phyloP scores from a whole-genome alignment of 2,329 filamentous ascomycete species.

The Cytospora leucostoma region DNA sequence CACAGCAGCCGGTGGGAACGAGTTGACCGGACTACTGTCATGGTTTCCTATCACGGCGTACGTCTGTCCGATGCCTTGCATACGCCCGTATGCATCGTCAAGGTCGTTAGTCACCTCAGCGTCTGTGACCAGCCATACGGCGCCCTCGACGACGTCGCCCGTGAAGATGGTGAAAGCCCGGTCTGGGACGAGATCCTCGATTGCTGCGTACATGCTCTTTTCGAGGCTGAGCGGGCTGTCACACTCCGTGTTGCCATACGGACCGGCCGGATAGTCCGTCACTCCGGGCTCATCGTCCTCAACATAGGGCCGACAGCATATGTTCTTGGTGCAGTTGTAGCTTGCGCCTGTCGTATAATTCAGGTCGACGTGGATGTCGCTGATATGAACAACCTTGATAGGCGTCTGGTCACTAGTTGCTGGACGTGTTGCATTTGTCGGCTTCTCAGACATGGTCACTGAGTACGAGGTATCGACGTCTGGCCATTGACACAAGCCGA shows the following conservation, averaged over 20 bases:
- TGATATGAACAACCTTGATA: conserved; percentile 59
- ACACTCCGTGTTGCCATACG: conserved; percentile 55
- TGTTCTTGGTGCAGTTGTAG: conserved; percentile 58
- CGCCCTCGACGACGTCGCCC: conserved; percentile 59
- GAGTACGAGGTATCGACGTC: conserved; percentile 45
- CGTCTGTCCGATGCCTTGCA: conserved; percentile 41
- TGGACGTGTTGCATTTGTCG: conserved; percentile 38
- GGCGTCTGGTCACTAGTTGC: conserved; percentile 47
- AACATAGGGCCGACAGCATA: conserved; percentile 58
- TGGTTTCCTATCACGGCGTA: conserved; percentile 61
- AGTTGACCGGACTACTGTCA: conserved; percentile 55
- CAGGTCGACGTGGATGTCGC: conserved; percentile 61
- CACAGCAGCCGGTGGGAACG: conserved; percentile 46
- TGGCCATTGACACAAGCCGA: conserved; percentile 56
- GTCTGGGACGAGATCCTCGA: conserved; percentile 47
- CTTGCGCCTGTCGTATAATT: conserved; percentile 55
- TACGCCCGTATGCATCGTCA: conserved; percentile 48
- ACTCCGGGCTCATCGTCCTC: conserved; percentile 49
- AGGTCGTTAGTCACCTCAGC: conserved; percentile 38
- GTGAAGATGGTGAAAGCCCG: conserved; percentile 60
- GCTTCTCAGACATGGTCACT: conserved; percentile 46
- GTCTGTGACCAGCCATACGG: conserved; percentile 48
- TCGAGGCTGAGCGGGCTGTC: conserved; percentile 54
- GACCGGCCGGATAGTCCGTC: conserved; percentile 51
- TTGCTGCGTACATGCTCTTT: conserved; percentile 56